Evolutionary conservation across 225 moss, liverwort and hornwort species (phyloP).

Genomic region (Bryum argenteum): DNA sequence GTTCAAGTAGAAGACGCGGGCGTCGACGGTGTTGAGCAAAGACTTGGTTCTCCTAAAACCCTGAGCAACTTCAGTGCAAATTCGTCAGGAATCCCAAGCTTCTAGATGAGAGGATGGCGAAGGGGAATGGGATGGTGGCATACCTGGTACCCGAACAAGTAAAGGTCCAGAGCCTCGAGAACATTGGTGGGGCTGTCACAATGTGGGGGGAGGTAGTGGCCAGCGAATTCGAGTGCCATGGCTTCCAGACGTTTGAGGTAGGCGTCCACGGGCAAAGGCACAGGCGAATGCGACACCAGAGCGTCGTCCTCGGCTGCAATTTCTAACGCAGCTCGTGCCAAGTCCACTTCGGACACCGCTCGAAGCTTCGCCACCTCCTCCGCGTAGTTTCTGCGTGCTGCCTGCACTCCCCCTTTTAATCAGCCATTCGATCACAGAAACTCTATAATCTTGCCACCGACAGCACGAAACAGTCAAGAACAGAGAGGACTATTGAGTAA

Average conservation of each 20-base stretch:
- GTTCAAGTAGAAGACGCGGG: constrained; percentile 84
- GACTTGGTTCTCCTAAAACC: constrained; percentile 79
- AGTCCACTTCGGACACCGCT: constrained; percentile 42
- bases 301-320: constrained; percentile 98
- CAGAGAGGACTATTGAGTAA: too few relatives aligned
- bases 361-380: constrained; percentile 72
- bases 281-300: constrained; percentile 89
- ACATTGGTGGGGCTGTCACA: constrained; percentile 44
- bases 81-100: constrained; percentile 28
- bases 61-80: constrained; percentile 45
- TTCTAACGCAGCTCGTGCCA: constrained; percentile 85
- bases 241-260: constrained; percentile 83
- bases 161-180: constrained; percentile 77
- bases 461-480: not conserved
- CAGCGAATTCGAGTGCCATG: constrained; percentile 90
- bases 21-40: constrained; percentile 61
- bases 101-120: not conserved
- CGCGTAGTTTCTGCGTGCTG: constrained; percentile 49
- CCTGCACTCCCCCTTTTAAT: constrained; percentile 20
- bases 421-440: too few relatives aligned
- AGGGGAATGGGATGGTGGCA: not conserved
- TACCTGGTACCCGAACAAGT: constrained; percentile 89
- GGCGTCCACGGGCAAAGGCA: constrained; percentile 90
- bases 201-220: constrained; percentile 74
- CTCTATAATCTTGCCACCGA: not conserved